Base-by-base conservation (phyloP, 1,284 basidiomycete species). In the Xerocomus minutiporus region DNA sequence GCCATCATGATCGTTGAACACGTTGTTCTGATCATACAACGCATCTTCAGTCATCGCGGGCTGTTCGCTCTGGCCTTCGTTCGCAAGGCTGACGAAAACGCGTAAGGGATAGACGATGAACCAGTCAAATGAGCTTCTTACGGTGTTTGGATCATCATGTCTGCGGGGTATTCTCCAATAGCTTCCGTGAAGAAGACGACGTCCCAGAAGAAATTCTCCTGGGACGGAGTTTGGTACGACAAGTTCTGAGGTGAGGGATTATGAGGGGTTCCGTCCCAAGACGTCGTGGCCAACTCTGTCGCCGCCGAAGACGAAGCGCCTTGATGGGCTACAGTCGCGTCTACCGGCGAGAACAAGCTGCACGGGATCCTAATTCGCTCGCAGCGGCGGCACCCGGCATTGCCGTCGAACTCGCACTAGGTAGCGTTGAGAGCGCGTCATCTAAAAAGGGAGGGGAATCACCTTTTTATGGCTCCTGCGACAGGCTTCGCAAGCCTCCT, bases 391-490 rank as follows among this genome's bases (percentile, higher is more conserved):
- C 63, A 65, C 3, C 34, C 48, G 1, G 63, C 58, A n/a, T 48
- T 32, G 25, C 45, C 53, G 25, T 56, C 50, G 55, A 62, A 67
- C 1, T 31, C 26, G 48, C 63, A 65, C 63, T 65, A 32, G 3
- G 23, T 8, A 17, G 34, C 15, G 25, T 20, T 61, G 51, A 66
- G 52, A 15, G 35, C 9, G 34, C 46, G 29, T 38, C 13, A 3
- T 8, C 5, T 8, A 20, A 53, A 40, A 17, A 39, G 4, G 12
- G 8, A 31, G 11, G 8, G 26, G 11, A 29, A 13, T 9, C 36
- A 46, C 67, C 59, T 58, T 70, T 45, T 71, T 69, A 54, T 70
- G 67, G 23, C 61, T 65, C 42, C 32, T 60, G 43, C 62, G 67
- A 46, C 67, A 69, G 43, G 60, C 39, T 1, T 57, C 56, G 55